phyloP scores from a whole-genome alignment of 2,329 filamentous ascomycete genomes.

The Fusarium phyllophilum region DNA sequence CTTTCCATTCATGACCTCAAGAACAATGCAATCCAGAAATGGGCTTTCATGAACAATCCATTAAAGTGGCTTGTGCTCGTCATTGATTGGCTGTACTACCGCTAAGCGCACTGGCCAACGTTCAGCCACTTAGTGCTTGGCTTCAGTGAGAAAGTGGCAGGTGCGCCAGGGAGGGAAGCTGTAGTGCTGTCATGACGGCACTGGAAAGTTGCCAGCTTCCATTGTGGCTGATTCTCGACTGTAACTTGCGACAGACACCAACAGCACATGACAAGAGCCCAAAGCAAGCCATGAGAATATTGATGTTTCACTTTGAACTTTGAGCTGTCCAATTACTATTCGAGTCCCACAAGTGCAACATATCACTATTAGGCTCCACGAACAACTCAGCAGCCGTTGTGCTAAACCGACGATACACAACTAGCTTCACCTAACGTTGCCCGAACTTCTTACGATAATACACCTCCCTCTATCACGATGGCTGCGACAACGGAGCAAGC shows the following conservation, averaged over 20 bases:
- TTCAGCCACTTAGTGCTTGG: constrained; percentile 15
- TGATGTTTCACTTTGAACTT: neutral
- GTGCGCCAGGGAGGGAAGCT: constrained; percentile 5
- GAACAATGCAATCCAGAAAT: constrained; percentile 33
- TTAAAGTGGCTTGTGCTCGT: constrained; percentile 17
- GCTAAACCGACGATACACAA: constrained; percentile 3
- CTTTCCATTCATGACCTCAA: constrained; percentile 24
- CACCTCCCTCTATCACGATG: constrained; percentile 39
- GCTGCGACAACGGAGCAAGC: constrained; percentile 41
- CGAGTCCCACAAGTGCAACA: neutral
- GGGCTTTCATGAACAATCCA: constrained; percentile 1
- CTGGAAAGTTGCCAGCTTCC: constrained; percentile 39
- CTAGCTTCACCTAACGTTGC: constrained; percentile 21
- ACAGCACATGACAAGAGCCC: constrained; percentile 22
- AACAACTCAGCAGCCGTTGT: constrained; percentile 1
- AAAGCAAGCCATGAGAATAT: constrained; percentile 6
- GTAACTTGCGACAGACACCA: constrained; percentile 33
- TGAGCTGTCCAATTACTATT: neutral
- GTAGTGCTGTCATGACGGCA: constrained; percentile 32
- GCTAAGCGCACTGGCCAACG: constrained; percentile 31
- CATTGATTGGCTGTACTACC: constrained; percentile 37
- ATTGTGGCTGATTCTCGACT: constrained; percentile 32
- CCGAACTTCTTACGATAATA: neutral
- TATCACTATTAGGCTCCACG: neutral
- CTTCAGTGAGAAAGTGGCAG: constrained; percentile 4